Base-by-base conservation (phyloP, 768 basidiomycete species). In the Dictyophora rubrovolvata region DNA sequence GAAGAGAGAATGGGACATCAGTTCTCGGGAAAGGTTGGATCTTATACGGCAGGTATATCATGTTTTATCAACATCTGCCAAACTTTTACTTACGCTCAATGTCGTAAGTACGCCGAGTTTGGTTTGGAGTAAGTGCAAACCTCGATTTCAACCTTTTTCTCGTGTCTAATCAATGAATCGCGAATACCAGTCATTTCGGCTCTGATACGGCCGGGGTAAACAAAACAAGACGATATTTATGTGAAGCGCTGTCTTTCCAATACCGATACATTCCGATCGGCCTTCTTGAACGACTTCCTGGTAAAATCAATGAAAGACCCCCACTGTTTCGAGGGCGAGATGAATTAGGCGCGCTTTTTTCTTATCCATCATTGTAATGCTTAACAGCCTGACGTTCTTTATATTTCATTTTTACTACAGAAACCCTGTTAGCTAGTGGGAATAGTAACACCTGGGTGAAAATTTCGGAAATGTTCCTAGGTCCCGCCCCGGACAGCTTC, bases 221-320 rank as follows among this genome's bases (percentile, higher is more conserved):
- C 72, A 85, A 88, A 10, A 87, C 93, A 0, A 81, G 96, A 22
- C 80, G 96, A 58, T 99, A 94, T 73, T 82, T 98, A 12, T 94
- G 91, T 69, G 96, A 98, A 73, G 86, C 92, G 0, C 77, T 99
- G 1, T 95, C 93, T 0, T 99, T 98, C 79, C 91, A 93, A 66
- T 87, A 95, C 70, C 90, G 96, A 49, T 99, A 99, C 68, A 75
- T 97, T 51, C 96, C 96, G 7, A 86, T 98, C 51, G 96, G 96
- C 0, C 74, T 99, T 7, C 79, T 98, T 18, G 94, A 99, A 69
- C 73, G 68, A 0, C 73, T 93, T 22, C 93, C 95, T 0, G 81
- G 77, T 2, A 77, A 79, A 60, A 83, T 99, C 64, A 98, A 98
- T 68, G 94, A 98, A 59, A 83, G 96, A 11, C 84, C 94, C 0